Evolutionary conservation across 2,329 filamentous ascomycete genomes (phyloP).

Genomic region (Fusarium oligoseptatum): DNA sequence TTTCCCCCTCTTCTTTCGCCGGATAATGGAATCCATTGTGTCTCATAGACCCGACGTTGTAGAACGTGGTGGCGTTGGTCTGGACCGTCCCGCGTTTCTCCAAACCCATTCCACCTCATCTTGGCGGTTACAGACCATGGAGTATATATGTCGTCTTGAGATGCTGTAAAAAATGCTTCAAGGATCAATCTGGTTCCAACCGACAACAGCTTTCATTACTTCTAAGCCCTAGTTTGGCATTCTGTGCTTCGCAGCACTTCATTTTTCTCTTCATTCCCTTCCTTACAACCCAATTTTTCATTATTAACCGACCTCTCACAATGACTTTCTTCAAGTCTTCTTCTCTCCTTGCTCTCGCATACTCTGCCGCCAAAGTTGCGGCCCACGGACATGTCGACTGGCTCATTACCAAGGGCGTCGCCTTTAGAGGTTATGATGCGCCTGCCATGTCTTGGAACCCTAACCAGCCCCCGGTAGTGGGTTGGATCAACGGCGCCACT

Average conservation of each 20-base stretch:
- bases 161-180: not conserved
- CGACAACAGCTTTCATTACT: not conserved
- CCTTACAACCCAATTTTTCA: not conserved
- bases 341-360: constrained; percentile 3
- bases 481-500: constrained; percentile 40
- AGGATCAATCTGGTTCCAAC: not conserved
- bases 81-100: constrained; percentile 15
- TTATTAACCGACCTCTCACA: not conserved
- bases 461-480: constrained; percentile 35
- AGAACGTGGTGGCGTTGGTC: constrained; percentile 22
- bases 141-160: constrained; percentile 1
- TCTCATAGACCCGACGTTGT: constrained; percentile 3
- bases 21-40: constrained; percentile 14
- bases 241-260: not conserved
- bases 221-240: constrained; percentile 17
- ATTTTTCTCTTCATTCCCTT: not conserved
- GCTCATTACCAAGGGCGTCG: constrained; percentile 41
- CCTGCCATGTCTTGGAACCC: constrained; percentile 43
- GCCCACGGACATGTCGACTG: constrained; percentile 45
- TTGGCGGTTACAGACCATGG: constrained; percentile 4
- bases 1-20: not conserved
- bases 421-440: constrained; percentile 41
- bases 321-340: constrained; percentile 17
- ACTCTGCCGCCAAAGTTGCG: not conserved
- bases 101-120: constrained; percentile 12